Percentiles rank a stretch among this genome's conserved stretches.
These are phyloP conservation scores for Pueraria montana DNA, from an alignment of 306 rosid species.

Conservation along the genomic window DNA sequence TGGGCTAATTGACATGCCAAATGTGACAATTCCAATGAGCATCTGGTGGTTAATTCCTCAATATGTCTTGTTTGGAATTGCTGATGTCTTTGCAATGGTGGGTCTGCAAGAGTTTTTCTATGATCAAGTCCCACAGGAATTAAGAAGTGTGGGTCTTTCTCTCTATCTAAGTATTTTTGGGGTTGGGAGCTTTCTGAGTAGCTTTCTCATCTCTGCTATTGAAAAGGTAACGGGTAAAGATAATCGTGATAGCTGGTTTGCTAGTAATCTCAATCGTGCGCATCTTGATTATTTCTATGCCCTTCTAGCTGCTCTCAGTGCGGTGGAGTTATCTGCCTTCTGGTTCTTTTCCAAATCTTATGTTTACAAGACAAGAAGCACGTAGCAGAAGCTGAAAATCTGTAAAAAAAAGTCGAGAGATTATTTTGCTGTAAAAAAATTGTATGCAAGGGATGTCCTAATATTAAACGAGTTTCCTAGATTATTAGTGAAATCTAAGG, in stretches of 20 bases:
- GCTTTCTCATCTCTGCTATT: constrained; percentile 61
- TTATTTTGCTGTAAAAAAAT: background rate
- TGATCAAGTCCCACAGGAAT: constrained; percentile 68
- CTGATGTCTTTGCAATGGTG: constrained; percentile 67
- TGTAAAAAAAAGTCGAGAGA: background rate
- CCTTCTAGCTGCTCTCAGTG: constrained; percentile 44
- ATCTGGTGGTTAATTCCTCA: constrained; percentile 84
- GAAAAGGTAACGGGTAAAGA: constrained; percentile 40
- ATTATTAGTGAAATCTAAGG: too few relatives aligned
- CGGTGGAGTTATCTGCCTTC: constrained; percentile 33
- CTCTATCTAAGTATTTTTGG: constrained; percentile 66
- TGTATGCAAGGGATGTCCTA: background rate
- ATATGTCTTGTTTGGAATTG: constrained; percentile 61
- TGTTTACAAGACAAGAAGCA: constrained; percentile 27
- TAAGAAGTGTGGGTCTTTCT: constrained; percentile 70
- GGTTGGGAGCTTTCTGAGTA: constrained; percentile 66
- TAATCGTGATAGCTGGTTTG: constrained; percentile 65
- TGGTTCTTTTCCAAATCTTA: constrained; percentile 48
- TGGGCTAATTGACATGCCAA: constrained; percentile 65
- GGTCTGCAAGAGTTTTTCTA: constrained; percentile 83
- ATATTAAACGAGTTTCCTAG: too few relatives aligned
- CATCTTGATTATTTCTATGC: constrained; percentile 75
- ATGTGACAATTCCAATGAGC: constrained; percentile 68
- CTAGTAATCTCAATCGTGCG: constrained; percentile 64
- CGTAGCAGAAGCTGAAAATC: constrained; percentile 22